Evolutionary conservation across 108 stramenopile species (phyloP).

Genomic region (Parietichytrium sp.): DNA sequence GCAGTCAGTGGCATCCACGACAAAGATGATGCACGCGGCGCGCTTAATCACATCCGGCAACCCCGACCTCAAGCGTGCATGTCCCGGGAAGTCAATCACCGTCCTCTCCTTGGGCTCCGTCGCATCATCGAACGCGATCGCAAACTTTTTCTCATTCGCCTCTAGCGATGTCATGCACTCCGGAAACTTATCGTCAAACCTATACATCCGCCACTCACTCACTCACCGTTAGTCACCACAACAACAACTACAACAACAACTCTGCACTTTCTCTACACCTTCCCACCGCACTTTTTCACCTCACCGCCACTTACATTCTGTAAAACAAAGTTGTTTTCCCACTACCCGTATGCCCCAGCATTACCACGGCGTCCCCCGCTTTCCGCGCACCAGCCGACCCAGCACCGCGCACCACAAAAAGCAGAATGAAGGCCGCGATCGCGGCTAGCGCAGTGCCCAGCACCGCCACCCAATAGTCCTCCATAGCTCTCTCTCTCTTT

Average conservation of each 20-base stretch:
- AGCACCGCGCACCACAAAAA: no score
- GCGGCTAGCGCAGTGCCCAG: no score
- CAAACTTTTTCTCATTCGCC: background rate
- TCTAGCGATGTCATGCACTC: slow-evolving; percentile 18
- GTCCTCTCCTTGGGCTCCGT: background rate
- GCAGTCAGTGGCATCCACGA: background rate
- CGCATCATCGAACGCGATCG: background rate
- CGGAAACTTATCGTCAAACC: background rate
- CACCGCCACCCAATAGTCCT: no score
- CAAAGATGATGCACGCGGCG: background rate
- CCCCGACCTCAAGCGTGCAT: background rate
- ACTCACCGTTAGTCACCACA: background rate
- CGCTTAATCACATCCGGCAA: background rate
- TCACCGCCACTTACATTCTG: background rate
- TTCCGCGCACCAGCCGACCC: background rate
- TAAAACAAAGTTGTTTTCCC: slow-evolving; percentile 14
- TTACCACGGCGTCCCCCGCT: background rate
- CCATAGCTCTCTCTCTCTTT: no score
- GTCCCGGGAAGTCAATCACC: slow-evolving; percentile 28
- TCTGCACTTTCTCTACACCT: background rate
- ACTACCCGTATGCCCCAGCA: background rate
- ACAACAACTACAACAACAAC: background rate
- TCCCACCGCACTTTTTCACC: background rate
- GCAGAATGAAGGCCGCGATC: no score
- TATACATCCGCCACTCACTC: background rate